Evolutionary conservation across 257 asterid genomes (phyloP), one percentile per base, ranked within the genome.

Genomic region (Penstemon barbatus): DNA sequence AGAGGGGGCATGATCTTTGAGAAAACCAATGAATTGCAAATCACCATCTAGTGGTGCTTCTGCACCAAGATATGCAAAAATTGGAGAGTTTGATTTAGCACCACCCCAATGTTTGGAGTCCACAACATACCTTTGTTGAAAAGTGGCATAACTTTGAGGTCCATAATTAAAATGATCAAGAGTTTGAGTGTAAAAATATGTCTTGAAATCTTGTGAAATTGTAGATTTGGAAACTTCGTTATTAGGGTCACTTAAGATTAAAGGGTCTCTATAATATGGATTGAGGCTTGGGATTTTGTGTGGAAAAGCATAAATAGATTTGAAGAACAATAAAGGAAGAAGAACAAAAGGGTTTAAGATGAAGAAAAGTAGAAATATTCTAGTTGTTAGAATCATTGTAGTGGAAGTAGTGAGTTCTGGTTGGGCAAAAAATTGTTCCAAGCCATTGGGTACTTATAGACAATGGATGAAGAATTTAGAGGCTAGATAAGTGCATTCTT

Each of bases 121-220:
- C 11, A 86, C 70, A 0, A 83, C 77, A 12, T 85, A 90, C 74
- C 63, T 82, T 57, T 88, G 96, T 3, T 64, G 48, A 75, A 90
- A 91, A 10, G 79, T 85, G 38, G 77, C 74, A 54, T 84, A 89
- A 50, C 96, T 81, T 11, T 74, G 48, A 2, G 94, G 86, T 40
- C 82, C 79, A 7, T 78, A 91, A 71, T 85, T 87, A 73, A 91
- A 91, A 59, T 91, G 97, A 65, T 91, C 97, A 5, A 91, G 73
- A 0, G 94, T 87, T 74, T 91, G 97, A 3, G 18, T 65, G 70
- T 87, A 91, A 25, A 44, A 87, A 37, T 78, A 73, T 25, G 83
- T 73, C 66, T 76, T 57, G 13, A 58, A 84, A 36, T 80, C 87
- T 6, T 75, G 9, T 2, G 79, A 52, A 46, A 37, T 13, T 33